A percentile compares a stretch with the other conserved stretches of the same genome.
These are phyloP conservation scores for Apiotrichum montevideense DNA, from an alignment of 1,284 basidiomycete genomes.

Conservation along the genomic window DNA sequence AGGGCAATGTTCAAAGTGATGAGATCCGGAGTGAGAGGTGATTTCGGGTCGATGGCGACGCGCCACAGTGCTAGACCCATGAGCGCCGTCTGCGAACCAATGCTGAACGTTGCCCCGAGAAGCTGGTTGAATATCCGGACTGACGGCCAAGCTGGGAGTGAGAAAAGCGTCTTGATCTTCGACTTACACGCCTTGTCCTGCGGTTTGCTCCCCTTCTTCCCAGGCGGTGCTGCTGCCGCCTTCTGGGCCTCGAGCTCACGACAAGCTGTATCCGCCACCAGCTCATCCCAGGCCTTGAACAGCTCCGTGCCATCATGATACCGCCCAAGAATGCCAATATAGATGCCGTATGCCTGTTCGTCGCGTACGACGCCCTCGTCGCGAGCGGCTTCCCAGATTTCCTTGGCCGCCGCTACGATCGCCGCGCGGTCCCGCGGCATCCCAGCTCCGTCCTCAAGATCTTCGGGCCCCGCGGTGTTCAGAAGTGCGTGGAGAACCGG, in stretches of 20 bases:
- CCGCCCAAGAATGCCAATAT: conserved; percentile 35
- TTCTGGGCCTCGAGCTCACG: conserved; percentile 17
- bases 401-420: conserved; percentile 1
- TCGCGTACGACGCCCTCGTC: conserved; percentile 28
- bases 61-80: conserved; percentile 35
- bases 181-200: neutral
- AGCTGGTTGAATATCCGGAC: conserved; percentile 38
- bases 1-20: conserved; percentile 73
- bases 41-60: conserved; percentile 26
- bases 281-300: conserved; percentile 35
- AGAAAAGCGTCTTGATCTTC: neutral
- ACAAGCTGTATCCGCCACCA: conserved; percentile 28
- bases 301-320: conserved; percentile 33
- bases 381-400: conserved; percentile 27
- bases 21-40: conserved; percentile 54
- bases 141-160: conserved; percentile 30
- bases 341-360: conserved; percentile 40
- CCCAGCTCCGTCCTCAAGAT: neutral
- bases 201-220: neutral
- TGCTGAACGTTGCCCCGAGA: conserved; percentile 33
- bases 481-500: conserved; percentile 13
- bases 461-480: neutral
- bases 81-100: conserved; percentile 24
- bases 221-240: neutral
- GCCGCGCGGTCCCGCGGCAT: conserved; percentile 2